These are phyloP conservation scores for Pisolithus thermaeus DNA, from an alignment of 1,284 basidiomycete genomes.

Conservation along the genomic window DNA sequence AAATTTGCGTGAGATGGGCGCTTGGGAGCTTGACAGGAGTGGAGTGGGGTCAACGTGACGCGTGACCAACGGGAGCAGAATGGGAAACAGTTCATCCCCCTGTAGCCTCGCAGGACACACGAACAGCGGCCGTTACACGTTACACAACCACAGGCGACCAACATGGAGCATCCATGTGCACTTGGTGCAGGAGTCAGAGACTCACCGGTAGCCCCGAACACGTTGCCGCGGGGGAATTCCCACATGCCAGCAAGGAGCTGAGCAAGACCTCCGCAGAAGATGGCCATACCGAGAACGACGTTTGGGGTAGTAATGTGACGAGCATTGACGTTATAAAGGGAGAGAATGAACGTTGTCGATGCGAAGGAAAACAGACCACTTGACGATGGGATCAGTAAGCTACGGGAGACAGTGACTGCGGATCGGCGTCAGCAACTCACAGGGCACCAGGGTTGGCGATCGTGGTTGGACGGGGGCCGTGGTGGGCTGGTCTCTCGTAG, in stretches of 20 bases:
- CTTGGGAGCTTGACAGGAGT: background rate
- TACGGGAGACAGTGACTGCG: too few species aligned
- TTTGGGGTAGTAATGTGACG: slow-evolving; percentile 54
- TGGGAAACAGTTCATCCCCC: too few species aligned
- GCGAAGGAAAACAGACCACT: slow-evolving; percentile 72
- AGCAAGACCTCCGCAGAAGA: slow-evolving; percentile 77
- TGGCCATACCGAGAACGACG: slow-evolving; percentile 79
- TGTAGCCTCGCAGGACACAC: background rate
- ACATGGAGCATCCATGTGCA: background rate
- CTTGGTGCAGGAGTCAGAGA: slow-evolving; percentile 9
- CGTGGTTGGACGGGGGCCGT: slow-evolving; percentile 12
- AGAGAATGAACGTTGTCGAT: slow-evolving; percentile 67
- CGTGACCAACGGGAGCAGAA: background rate
- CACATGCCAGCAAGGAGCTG: slow-evolving; percentile 76
- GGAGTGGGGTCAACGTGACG: background rate
- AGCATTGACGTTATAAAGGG: slow-evolving; percentile 57
- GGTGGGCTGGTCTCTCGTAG: slow-evolving; percentile 5
- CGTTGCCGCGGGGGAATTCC: slow-evolving; percentile 75
- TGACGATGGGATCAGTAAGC: slow-evolving; percentile 2
- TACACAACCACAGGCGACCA: too few species aligned
- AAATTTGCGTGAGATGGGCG: background rate
- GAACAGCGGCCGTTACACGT: background rate
- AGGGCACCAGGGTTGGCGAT: slow-evolving; percentile 53
- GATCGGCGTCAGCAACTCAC: slow-evolving; percentile 26
- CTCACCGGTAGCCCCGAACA: slow-evolving; percentile 65